Conservation (phyloP, 1,284 basidiomycete genomes). For the Ceratorhiza oryzae-sativae region DNA sequence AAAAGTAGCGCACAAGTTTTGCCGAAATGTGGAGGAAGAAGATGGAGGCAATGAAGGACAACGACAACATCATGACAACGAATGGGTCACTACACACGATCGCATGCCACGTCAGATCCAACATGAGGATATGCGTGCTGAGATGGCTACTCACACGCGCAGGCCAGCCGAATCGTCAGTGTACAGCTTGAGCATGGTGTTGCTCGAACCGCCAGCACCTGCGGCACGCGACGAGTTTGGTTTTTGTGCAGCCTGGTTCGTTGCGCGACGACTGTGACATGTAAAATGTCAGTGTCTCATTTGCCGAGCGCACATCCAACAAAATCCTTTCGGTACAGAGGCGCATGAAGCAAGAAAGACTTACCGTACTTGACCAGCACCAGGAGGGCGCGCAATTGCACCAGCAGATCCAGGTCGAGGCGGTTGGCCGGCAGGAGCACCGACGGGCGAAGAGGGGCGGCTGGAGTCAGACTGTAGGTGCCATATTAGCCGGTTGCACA, state of each 20-base stretch:
- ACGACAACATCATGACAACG: slow-evolving; percentile 94
- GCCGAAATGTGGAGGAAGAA: slow-evolving; percentile 99
- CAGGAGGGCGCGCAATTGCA: slow-evolving; percentile 71
- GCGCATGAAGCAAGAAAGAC: slow-evolving; percentile 46
- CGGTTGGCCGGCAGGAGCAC: slow-evolving; percentile 52
- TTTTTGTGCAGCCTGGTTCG: slow-evolving; percentile 69
- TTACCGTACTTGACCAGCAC: slow-evolving; percentile 76
- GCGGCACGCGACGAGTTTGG: slow-evolving; percentile 92
- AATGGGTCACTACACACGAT: slow-evolving; percentile 83
- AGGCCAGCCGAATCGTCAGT: slow-evolving; percentile 97
- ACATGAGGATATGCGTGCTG: slow-evolving; percentile 1
- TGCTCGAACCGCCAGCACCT: slow-evolving; percentile 94
- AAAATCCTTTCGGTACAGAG: slow-evolving; percentile 19
- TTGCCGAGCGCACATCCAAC: slow-evolving; percentile 13
- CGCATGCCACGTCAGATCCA: slow-evolving; percentile 14
- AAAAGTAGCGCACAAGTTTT: slow-evolving; percentile 90
- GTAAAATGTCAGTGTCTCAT: background rate
- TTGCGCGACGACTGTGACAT: slow-evolving; percentile 75
- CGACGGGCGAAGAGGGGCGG: slow-evolving; percentile 54
- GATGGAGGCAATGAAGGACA: slow-evolving; percentile 98
- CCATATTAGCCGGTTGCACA: background rate
- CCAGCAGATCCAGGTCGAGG: slow-evolving; percentile 48
- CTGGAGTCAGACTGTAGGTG: slow-evolving; percentile 69
- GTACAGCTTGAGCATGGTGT: slow-evolving; percentile 98
- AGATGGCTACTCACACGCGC: slow-evolving; percentile 81